Base-by-base conservation (phyloP, 2,329 filamentous ascomycete species). In the Mycosphaerella arachidis region DNA sequence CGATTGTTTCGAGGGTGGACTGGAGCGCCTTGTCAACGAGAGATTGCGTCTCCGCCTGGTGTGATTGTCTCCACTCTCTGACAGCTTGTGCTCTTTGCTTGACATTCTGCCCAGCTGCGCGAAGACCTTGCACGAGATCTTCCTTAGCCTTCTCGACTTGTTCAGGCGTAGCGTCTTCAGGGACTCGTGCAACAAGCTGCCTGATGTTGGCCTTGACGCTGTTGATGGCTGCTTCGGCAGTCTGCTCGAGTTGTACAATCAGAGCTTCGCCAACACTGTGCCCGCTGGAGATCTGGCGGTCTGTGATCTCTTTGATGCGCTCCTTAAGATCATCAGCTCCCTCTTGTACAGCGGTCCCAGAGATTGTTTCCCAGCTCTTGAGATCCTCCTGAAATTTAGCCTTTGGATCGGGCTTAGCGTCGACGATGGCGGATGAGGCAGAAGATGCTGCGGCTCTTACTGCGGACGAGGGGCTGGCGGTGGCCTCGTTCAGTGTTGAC, bases 361-460 rank as follows among this genome's bases (percentile, higher is more conserved):
- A 97, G 70, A 96, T 95, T 63, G 85, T 85, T 74, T 97, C 89
- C 93, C 94, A 99, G 58, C 83, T 82, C 66, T 85, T 83, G 13
- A 99, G 82, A 72, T 99, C 94, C 48, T 88, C 83, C 1, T 86
- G 82, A 46, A 97, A 89, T 63, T 80, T 82, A 56, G 83, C 82
- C 29, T 84, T 66, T 60, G 77, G 52, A 70, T 75, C 64, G 74
- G 71, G 61, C 75, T 77, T 67, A 12, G 81, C 74, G 0, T 82
- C 81, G 2, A 81, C 74, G 24, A 68, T 62, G 3, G 65, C 59
- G 16, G 62, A 60, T 29, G 81, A 74, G 18, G 68, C 63, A 6
- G 66, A 59, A 18, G 67, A 68, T 7, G 63, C 61, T 27, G 59
- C 59, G 35, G 62, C 61, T 29, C 57, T 62, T 20, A 61, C 63